Conservation (phyloP, 2,329 filamentous ascomycete species). For the Fusarium chaquense region DNA sequence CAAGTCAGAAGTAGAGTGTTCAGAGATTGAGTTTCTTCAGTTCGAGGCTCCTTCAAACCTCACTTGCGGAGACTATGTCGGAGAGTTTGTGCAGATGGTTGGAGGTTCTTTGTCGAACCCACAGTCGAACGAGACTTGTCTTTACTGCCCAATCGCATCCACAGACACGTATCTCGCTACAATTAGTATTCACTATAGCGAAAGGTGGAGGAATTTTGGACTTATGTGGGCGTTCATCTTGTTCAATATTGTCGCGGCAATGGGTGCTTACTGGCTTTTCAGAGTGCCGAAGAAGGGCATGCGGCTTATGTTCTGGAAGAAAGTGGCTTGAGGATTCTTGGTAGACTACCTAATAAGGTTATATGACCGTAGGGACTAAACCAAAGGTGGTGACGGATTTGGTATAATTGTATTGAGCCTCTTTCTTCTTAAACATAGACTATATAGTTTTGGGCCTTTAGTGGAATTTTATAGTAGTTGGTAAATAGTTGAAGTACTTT, state of each 20-base stretch:
- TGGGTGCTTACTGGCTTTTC: constrained; percentile 19
- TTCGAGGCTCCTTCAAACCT: constrained; percentile 69
- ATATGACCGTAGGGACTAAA: too few species aligned
- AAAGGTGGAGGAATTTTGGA: constrained; percentile 68
- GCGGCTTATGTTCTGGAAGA: not conserved
- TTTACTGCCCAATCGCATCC: constrained; percentile 55
- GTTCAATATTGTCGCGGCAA: constrained; percentile 62
- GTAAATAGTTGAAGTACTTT: too few species aligned
- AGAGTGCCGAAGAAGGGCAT: constrained; percentile 15
- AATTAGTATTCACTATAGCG: constrained; percentile 58
- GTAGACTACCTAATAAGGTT: too few species aligned
- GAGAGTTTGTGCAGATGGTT: constrained; percentile 53
- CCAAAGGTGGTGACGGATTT: too few species aligned
- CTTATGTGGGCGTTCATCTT: constrained; percentile 64
- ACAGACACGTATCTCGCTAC: constrained; percentile 52
- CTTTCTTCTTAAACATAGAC: too few species aligned
- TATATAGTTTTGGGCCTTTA: too few species aligned
- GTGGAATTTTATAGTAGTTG: too few species aligned
- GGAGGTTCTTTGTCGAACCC: constrained; percentile 63
- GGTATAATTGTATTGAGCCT: too few species aligned
- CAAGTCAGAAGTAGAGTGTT: constrained; percentile 56
- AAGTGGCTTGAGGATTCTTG: too few species aligned
- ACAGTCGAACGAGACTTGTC: constrained; percentile 49
- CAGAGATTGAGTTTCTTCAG: constrained; percentile 65
- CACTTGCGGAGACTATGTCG: constrained; percentile 65